Evolutionary conservation across 1,284 basidiomycete species (phyloP).

Genomic region (Caloboletus inedulis): DNA sequence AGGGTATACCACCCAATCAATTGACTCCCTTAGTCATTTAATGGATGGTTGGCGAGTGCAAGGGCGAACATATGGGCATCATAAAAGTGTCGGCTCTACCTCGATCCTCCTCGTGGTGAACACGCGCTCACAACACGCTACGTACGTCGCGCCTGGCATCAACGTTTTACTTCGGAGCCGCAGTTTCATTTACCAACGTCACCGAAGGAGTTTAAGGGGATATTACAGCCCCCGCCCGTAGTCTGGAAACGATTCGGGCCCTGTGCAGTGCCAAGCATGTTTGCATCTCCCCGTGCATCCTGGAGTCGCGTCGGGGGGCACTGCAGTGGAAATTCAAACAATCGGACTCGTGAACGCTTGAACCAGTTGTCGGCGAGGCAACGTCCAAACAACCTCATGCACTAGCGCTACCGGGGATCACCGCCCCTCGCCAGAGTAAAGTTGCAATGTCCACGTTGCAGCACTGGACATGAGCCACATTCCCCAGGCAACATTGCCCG

Average conservation of each 20-base stretch:
- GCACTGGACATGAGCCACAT: background rate
- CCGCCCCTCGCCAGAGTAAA: background rate
- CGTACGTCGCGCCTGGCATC: slow-evolving; percentile 10
- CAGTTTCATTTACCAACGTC: slow-evolving; percentile 16
- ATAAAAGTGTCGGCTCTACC: background rate
- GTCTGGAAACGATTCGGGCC: slow-evolving; percentile 15
- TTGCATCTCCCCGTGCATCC: slow-evolving; percentile 1
- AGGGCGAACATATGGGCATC: background rate
- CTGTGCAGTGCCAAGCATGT: slow-evolving; percentile 11
- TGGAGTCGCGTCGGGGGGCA: slow-evolving; percentile 8
- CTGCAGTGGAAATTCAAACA: slow-evolving; percentile 3
- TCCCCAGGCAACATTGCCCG: background rate
- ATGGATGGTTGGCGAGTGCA: background rate
- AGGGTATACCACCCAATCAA: background rate
- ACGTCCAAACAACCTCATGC: background rate
- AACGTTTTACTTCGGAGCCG: slow-evolving; percentile 21
- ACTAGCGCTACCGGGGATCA: background rate
- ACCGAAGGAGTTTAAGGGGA: background rate
- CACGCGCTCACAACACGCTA: slow-evolving; percentile 13
- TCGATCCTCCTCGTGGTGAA: slow-evolving; percentile 21
- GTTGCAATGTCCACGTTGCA: background rate
- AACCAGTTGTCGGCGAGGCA: slow-evolving; percentile 4
- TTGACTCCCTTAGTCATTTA: background rate
- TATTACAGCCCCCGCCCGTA: background rate
- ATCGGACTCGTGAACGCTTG: slow-evolving; percentile 1